Evolutionary conservation across 2,329 filamentous ascomycete genomes (phyloP).

Genomic region (Waltergamsia citrina): DNA sequence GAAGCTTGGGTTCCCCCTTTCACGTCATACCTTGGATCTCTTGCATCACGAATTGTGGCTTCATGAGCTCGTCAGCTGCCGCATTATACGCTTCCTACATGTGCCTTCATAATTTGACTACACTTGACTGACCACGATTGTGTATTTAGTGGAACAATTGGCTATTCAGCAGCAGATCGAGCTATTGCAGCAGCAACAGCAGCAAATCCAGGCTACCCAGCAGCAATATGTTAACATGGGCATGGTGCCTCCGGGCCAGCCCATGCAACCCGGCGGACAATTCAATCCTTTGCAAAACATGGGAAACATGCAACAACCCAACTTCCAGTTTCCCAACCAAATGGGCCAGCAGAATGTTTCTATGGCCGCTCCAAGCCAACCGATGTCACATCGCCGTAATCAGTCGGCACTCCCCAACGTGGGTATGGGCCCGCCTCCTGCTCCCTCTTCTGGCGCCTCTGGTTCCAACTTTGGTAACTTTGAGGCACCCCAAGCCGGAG

Average conservation of each 20-base stretch:
- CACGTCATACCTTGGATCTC: too few species aligned
- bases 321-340: constrained; percentile 84
- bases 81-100: neutral
- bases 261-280: constrained; percentile 56
- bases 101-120: neutral
- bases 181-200: constrained; percentile 92
- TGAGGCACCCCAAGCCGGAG: constrained; percentile 39
- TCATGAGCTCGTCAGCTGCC: too few species aligned
- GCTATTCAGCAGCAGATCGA: constrained; percentile 98
- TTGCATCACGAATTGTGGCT: too few species aligned
- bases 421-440: constrained; percentile 78
- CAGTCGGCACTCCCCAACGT: constrained; percentile 93
- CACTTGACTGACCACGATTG: constrained; percentile 4
- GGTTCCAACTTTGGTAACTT: constrained; percentile 73
- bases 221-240: constrained; percentile 98
- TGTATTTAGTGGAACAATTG: constrained; percentile 77
- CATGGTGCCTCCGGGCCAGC: constrained; percentile 79
- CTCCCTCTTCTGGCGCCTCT: constrained; percentile 84
- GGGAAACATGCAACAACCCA: constrained; percentile 68
- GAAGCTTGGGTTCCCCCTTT: too few species aligned
- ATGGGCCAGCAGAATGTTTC: constrained; percentile 63
- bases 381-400: constrained; percentile 87
- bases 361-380: constrained; percentile 65
- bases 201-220: constrained; percentile 92
- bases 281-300: constrained; percentile 78